Conservation (phyloP, 208 protist genomes). For the Trypanosoma scelopori region DNA sequence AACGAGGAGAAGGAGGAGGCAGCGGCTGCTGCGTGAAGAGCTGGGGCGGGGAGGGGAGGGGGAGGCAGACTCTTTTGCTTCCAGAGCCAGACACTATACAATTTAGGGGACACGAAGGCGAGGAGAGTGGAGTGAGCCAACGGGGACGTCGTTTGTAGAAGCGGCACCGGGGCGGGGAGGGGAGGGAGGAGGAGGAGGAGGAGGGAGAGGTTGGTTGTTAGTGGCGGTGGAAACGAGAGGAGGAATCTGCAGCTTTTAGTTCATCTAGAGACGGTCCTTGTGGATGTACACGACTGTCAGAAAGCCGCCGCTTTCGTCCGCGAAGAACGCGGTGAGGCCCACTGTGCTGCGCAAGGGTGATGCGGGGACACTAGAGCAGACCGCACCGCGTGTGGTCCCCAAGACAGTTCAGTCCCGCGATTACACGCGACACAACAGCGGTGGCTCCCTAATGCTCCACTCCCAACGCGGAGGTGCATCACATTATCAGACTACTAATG, state of each 20-base stretch:
- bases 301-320: slow-evolving; percentile 24
- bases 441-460: background rate
- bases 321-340: background rate
- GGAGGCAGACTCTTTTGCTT: no score
- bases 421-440: background rate
- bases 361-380: background rate
- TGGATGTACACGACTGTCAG: slow-evolving; percentile 25
- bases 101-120: no score
- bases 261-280: background rate
- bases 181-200: background rate
- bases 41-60: no score
- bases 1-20: slow-evolving; percentile 1
- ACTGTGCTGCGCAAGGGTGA: slow-evolving; percentile 3
- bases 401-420: slow-evolving; percentile 5
- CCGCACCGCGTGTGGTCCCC: background rate
- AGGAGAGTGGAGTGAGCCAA: no score
- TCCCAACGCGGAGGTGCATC: slow-evolving; percentile 7
- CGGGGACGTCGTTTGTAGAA: no score
- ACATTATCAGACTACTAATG: slow-evolving; percentile 26
- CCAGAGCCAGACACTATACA: no score
- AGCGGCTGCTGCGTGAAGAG: background rate
- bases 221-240: background rate
- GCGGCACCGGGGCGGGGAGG: background rate
- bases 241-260: background rate
- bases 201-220: background rate